These are phyloP conservation scores for Boletus sp. DNA, from an alignment of 1,284 basidiomycete species.

Conservation along the genomic window DNA sequence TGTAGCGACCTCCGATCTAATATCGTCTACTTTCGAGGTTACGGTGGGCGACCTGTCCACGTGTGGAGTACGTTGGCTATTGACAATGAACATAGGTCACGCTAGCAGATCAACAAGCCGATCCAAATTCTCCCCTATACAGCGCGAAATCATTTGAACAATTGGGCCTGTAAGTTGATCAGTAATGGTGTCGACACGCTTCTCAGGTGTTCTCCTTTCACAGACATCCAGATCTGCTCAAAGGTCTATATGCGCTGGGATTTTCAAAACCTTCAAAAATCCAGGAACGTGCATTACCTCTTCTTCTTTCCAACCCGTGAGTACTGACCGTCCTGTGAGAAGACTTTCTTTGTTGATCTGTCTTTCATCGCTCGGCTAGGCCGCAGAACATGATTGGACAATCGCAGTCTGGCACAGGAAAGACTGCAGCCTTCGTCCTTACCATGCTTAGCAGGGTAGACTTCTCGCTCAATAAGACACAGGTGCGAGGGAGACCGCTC, in stretches of 20 bases:
- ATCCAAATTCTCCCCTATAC: slow-evolving; percentile 93
- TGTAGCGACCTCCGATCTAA: slow-evolving; percentile 47
- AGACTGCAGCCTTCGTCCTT: slow-evolving; percentile 97
- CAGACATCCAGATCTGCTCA: slow-evolving; percentile 86
- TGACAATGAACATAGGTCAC: slow-evolving; percentile 67
- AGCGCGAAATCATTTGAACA: slow-evolving; percentile 95
- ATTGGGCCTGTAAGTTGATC: slow-evolving; percentile 73
- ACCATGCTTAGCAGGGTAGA: slow-evolving; percentile 97
- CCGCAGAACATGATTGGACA: slow-evolving; percentile 99
- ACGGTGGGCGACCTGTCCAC: slow-evolving; percentile 43
- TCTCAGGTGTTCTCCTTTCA: slow-evolving; percentile 7
- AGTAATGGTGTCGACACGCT: slow-evolving; percentile 11
- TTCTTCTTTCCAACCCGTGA: slow-evolving; percentile 89
- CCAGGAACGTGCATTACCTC: slow-evolving; percentile 93
- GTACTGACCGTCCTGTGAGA: slow-evolving; percentile 25
- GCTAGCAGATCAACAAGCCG: slow-evolving; percentile 93
- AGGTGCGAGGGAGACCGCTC: slow-evolving; percentile 46
- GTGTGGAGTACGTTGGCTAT: slow-evolving; percentile 1
- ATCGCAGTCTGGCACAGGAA: slow-evolving; percentile 98
- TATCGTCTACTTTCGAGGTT: slow-evolving; percentile 73
- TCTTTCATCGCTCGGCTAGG: slow-evolving; percentile 40
- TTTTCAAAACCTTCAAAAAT: slow-evolving; percentile 99
- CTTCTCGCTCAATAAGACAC: slow-evolving; percentile 78
- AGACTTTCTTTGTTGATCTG: not conserved
- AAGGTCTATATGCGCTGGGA: slow-evolving; percentile 95